Base-by-base conservation (phyloP, 2,329 filamentous ascomycete genomes). In the Leptoxyphium fumago region DNA sequence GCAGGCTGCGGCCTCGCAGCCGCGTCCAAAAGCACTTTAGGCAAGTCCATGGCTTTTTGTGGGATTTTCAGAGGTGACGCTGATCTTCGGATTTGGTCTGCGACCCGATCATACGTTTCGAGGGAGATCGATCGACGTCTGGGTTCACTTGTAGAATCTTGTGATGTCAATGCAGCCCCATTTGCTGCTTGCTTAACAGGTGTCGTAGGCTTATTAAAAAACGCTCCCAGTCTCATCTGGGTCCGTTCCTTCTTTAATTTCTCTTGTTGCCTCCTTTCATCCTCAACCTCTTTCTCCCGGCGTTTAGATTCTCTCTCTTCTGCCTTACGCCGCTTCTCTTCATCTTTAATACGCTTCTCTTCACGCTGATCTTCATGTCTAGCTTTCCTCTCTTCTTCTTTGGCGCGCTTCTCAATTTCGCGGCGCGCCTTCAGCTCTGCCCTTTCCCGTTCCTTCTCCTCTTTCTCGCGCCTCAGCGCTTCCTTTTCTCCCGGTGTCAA, bases 391-490 rank as follows among this genome's bases (percentile, higher is more conserved):
- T 68, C 64, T 45, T 61, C 62, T 43, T 62, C 59, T 47, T 65
- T 64, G 50, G 60, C 59, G 40, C 52, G 51, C 46, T 60, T 61
- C 43, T 62, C 57, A 42, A 62, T 57, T 39, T 67, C 70, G 43
- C 56, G 62, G 43, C 61, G 58, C 36, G 65, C 70, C 50, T 72
- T 68, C 44, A 69, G 65, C 47, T 71, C 64, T n/a, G 67, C 66
- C 42, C 62, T 62, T 10, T 63, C 61, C 11, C 60, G 63, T 39
- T 66, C 62, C 43, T 64, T 66, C 41, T 64, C 60, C 46, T 60
- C 58, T 45, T 64, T 60, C 43, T 58, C 56, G 32, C 57, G 59
- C 43, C 63, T 62, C 46, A 65, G 63, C 47, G 64, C 64, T 29
- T 63, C 59, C 39, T 58, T 61, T 50, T 65, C 63, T 40, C 59